phyloP scores from a whole-genome alignment of 2,329 filamentous ascomycete genomes.

The Cladosporium cucumerinum region DNA sequence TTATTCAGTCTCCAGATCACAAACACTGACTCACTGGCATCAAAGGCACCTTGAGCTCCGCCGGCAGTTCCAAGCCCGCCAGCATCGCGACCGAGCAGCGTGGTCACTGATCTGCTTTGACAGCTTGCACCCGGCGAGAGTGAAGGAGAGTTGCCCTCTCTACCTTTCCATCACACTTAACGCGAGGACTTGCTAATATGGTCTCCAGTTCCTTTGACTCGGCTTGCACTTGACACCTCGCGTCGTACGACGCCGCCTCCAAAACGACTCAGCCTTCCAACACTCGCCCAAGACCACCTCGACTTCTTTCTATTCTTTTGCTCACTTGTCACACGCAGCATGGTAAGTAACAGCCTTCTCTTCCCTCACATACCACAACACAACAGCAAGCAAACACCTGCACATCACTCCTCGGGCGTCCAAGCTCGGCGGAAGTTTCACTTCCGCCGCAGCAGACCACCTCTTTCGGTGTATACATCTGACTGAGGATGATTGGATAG shows the following conservation, averaged over 20 bases:
- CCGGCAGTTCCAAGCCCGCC: neutral
- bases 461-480: neutral
- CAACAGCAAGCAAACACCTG: neutral
- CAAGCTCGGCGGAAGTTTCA: neutral
- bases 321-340: neutral
- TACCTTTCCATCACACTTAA: neutral
- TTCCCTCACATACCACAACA: neutral
- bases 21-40: neutral
- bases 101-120: neutral
- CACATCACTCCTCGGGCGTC: neutral
- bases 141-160: neutral
- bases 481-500: neutral
- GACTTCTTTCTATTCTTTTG: neutral
- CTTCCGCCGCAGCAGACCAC: neutral
- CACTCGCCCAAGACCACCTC: neutral
- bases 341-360: neutral
- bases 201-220: neutral
- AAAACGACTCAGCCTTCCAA: neutral
- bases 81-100: neutral
- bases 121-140: neutral
- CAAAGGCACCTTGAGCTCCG: neutral
- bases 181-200: neutral
- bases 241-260: neutral
- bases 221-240: neutral
- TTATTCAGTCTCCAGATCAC: neutral